Base-by-base conservation (phyloP, 257 asterid species). In the Rehmannia glutinosa region DNA sequence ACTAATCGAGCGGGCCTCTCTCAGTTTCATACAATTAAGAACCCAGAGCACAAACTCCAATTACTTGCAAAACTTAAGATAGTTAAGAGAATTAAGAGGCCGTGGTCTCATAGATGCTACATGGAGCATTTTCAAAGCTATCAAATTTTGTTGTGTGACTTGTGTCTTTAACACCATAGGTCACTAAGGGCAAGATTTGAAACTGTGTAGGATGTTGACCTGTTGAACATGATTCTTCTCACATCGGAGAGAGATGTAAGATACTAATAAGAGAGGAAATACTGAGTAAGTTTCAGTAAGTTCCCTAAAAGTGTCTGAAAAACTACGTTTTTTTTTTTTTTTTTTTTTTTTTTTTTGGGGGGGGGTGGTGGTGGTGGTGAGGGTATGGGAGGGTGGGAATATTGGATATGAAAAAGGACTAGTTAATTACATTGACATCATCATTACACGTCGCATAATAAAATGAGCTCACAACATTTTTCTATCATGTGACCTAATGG, bases 101-200 rank as follows among this genome's bases (percentile, higher is more conserved):
- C 30, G 49, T 21, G 12, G 45, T n/a, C 70, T 32, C 36, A 46
- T 35, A 20, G 28, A 46, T n/a, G n/a, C n/a, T n/a, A n/a, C n/a
- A n/a, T 38, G 68, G 53, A 41, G 45, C 32, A 21, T 16, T 2
- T 38, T 3, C 23, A 23, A 30, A 49, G 42, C 53, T n/a, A 17
- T 49, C 62, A 3, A 54, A 15, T 53, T 42, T 35, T 62, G 64
- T 69, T 21, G 68, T n/a, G n/a, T n/a, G n/a, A n/a, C n/a, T n/a
- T n/a, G n/a, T 33, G 17, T 58, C 73, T 13, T n/a, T 54, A 24
- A 41, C 52, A 12, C 25, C 53, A 28, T 8, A 3, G 50, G 62
- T 45, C 25, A 36, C 33, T 2, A 36, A 49, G 32, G 25, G 35
- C 39, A 62, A 47, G 12, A 39, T 43, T 62, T 30, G 58, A 21